Evolutionary conservation across 2,329 filamentous ascomycete species (phyloP), one percentile per base, ranked within the genome.

Genomic region (Periconia digitata): DNA sequence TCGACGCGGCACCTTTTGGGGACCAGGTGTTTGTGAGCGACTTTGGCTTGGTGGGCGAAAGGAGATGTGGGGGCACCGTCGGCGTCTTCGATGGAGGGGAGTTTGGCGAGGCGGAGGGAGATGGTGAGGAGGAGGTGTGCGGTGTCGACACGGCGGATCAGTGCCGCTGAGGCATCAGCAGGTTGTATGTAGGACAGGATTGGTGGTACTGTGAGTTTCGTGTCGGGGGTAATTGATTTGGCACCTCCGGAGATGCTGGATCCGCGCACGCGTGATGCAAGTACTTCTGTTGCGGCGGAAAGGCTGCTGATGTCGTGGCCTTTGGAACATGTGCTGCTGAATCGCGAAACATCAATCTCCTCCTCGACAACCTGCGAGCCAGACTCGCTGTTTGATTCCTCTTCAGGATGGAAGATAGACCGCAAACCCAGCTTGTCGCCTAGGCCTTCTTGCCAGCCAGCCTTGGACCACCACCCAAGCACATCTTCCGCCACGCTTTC

Each of bases 391-490:
- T 73, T 73, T n/a, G 74, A 69, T 13, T 72, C 70, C 1, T 72
- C 64, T 44, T 68, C 67, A 49, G 66, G 76, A 13, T 80, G 77
- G 42, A 94, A 77, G 3, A 92, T 81, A 38, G 86, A 78, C 42
- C 82, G 76, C 44, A 96, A 74, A 1, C 85, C 82, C 7, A 97
- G 79, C 71, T 95, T 96, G 43, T 87, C 83, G 0, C 82, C 83
- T 3, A 96, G 76, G 0, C 90, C 89, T 3, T 82, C 78, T 70
- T 97, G 92, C 94, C 94, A 99, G 46, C 85, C 85, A 1, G 92
- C 85, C 70, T 97, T 97, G 27, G 92, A 90, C 91, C 92, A 96
- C 88, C 90, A 96, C 6, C 92, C 91, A 15, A 97, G 78, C 6
- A 96, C 84, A 63, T 97, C 92, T 69, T 97, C 92, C 24, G 88